Evolutionary conservation across 1,284 basidiomycete species (phyloP).

Genomic region (Ceratobasidium sp.): DNA sequence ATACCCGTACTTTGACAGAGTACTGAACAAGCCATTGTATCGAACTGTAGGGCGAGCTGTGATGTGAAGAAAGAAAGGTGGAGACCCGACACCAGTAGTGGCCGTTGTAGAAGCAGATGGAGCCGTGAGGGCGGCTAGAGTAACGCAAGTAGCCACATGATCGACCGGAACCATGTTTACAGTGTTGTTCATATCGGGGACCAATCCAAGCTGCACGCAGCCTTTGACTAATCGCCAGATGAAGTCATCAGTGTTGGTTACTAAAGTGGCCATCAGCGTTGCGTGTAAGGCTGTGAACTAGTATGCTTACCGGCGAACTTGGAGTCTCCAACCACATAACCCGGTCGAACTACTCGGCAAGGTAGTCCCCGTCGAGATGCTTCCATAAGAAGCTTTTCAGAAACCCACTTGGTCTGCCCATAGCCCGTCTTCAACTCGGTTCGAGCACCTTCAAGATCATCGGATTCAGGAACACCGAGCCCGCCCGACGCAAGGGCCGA

Average conservation of each 20-base stretch:
- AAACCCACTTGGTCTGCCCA: constrained; percentile 98
- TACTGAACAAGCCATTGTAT: constrained; percentile 87
- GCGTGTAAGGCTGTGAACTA: background rate
- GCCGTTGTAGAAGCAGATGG: constrained; percentile 49
- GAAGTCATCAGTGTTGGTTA: constrained; percentile 99
- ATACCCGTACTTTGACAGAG: constrained; percentile 84
- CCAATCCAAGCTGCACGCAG: constrained; percentile 92
- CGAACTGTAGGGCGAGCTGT: constrained; percentile 87
- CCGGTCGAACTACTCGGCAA: constrained; percentile 92
- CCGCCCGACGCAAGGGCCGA: constrained; percentile 57
- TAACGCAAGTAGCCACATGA: constrained; percentile 87
- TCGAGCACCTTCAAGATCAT: constrained; percentile 90
- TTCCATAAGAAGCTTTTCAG: constrained; percentile 92
- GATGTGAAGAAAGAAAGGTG: constrained; percentile 81
- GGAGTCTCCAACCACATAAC: constrained; percentile 96
- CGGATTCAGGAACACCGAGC: constrained; percentile 83
- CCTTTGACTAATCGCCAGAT: constrained; percentile 98
- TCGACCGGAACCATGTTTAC: constrained; percentile 99
- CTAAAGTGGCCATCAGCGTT: constrained; percentile 52
- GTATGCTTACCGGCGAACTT: constrained; percentile 72
- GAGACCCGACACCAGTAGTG: constrained; percentile 24
- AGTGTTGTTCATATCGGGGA: constrained; percentile 98
- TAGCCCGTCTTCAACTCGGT: constrained; percentile 87
- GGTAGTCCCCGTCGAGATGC: constrained; percentile 85
- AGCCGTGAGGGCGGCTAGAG: constrained; percentile 67